These are phyloP conservation scores for Chrysoporthe cubensis DNA, from an alignment of 2,329 filamentous ascomycete genomes.

Conservation along the genomic window DNA sequence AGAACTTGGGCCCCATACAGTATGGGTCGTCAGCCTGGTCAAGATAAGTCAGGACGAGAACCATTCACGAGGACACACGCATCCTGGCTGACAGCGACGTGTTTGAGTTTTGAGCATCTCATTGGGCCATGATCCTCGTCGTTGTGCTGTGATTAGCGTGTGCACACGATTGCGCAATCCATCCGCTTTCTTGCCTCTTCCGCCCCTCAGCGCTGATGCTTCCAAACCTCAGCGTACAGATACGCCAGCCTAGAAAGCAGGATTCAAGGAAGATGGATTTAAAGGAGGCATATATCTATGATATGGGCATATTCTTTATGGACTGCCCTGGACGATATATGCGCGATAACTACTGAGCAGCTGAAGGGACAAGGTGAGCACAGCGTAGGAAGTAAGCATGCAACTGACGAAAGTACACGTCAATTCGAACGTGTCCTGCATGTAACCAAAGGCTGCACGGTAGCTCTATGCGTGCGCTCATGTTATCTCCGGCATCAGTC, in stretches of 20 bases:
- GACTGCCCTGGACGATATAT: neutral
- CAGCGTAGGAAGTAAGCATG: neutral
- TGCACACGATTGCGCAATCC: conserved; percentile 26
- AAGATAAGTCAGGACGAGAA: conserved; percentile 13
- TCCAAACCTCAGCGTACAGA: neutral
- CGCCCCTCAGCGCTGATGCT: conserved; percentile 10
- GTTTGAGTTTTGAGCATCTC: conserved; percentile 1
- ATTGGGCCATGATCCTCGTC: conserved; percentile 12
- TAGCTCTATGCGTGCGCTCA: neutral
- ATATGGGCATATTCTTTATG: neutral
- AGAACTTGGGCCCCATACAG: neutral
- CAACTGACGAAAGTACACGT: neutral
- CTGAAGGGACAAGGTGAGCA: neutral
- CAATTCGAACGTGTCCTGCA: neutral
- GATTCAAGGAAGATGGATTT: neutral
- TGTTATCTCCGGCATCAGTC: neutral
- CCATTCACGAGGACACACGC: conserved; percentile 13
- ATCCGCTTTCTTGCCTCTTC: conserved; percentile 23
- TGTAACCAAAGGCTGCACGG: neutral
- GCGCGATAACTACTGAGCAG: neutral
- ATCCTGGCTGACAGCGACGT: conserved; percentile 11
- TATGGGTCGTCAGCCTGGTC: conserved; percentile 3
- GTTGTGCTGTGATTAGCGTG: conserved; percentile 16
- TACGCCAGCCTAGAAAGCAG: neutral
- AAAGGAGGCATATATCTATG: neutral